Base-by-base conservation (phyloP, 805 yeast genomes). In the Pichia nanzhaoensis region DNA sequence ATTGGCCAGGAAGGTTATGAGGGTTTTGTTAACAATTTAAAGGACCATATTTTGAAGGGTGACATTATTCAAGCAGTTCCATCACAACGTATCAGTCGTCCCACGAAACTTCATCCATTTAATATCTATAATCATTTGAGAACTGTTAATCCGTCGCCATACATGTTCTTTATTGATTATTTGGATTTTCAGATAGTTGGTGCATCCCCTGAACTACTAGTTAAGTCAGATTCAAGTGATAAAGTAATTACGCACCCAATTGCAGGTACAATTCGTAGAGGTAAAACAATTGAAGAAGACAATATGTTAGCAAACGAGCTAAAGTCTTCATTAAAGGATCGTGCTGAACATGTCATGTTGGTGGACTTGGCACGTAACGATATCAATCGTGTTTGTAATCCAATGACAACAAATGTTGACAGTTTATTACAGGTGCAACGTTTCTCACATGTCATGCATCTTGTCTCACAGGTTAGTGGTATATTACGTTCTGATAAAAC, bases 31-130 rank as follows among this genome's bases (percentile, higher is more conserved):
- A 63, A 69, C 12, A 72, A 65, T 13, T 74, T 93, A 58, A 89
- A 89, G 59, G 66, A 77, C 35, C 96, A 91, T 59, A 93, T 93
- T 55, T 66, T 81, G 56, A 78, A 79, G 54, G 99, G 99, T 48
- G 98, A 93, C 59, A 87, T 93, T 47, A 85, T 93, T 67, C 99
- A 93, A 66, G 96, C 95, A 1, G 99, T 93, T 20, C 99, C 99
- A 5, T 90, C 97, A 1, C 99, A 93, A 70, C 77, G 99, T 60
- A 89, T 93, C 22, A 87, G 95, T 5, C 81, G 97, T 65, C 96
- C 96, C 32, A 93, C 99, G 0, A 80, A 89, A 3, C 70, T 93
- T 55, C 98, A 93, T 63, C 98, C 99, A 2, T 93, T 93, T 75
- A 93, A 93, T 67, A 84, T 93, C 39, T 93, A 91, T 68, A 82